A percentile compares a stretch with the other conserved stretches of the same genome.
These are phyloP conservation scores for Handroanthus guayacan DNA, from an alignment of 257 asterid genomes.

Conservation along the genomic window DNA sequence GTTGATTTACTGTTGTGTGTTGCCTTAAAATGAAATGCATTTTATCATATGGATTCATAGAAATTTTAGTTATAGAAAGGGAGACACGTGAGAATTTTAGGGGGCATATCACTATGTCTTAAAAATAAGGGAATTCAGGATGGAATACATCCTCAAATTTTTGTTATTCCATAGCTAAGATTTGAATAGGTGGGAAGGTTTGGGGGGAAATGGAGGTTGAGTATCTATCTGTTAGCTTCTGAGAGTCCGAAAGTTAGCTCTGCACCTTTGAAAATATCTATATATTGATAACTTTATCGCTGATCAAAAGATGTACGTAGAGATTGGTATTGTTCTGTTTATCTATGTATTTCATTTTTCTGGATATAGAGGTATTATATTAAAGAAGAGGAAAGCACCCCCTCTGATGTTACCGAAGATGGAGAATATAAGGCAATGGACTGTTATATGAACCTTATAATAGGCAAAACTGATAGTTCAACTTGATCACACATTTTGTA, in stretches of 20 bases:
- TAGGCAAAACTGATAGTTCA: not conserved
- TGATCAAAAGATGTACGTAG: conserved; percentile 1
- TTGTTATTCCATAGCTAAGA: not conserved
- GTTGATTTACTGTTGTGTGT: not conserved
- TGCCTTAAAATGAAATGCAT: not conserved
- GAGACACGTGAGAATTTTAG: not conserved
- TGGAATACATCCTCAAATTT: not conserved
- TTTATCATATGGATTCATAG: not conserved
- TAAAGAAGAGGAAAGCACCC: conserved; percentile 3
- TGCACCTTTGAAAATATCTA: not conserved
- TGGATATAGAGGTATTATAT: conserved; percentile 17
- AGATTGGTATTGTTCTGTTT: not conserved
- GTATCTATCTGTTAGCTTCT: not conserved
- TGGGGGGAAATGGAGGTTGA: not conserved
- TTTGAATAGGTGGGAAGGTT: not conserved
- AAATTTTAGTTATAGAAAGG: not conserved
- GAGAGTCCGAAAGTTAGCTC: not conserved
- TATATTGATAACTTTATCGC: not conserved
- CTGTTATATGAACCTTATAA: not conserved
- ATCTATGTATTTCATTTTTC: not conserved
- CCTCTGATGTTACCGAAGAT: not conserved
- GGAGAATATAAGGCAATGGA: not conserved
- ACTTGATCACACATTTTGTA: not conserved
- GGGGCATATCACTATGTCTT: not conserved
- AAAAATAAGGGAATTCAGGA: not conserved